phyloP scores from a whole-genome alignment of 768 basidiomycete species.

The Tulasnella calospora region DNA sequence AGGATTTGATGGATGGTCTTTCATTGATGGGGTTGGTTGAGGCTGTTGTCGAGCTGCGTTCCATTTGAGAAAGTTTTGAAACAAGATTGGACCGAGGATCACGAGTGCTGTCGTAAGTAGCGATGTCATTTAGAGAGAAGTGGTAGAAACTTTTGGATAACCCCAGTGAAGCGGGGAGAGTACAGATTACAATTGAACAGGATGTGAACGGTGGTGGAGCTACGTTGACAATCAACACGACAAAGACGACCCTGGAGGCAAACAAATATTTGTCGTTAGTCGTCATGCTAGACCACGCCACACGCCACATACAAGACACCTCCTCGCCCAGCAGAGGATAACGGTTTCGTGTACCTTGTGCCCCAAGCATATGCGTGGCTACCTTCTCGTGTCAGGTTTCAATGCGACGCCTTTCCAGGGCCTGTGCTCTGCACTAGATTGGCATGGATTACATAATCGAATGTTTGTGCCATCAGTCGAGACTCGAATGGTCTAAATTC shows the following conservation, averaged over 20 bases:
- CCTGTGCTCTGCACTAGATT: too few species aligned
- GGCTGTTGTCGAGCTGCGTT: background rate
- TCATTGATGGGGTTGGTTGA: background rate
- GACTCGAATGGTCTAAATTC: background rate
- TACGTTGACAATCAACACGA: background rate
- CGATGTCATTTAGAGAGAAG: background rate
- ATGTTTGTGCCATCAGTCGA: background rate
- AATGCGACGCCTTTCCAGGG: too few species aligned
- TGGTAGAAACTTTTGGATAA: background rate
- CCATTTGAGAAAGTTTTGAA: slow-evolving; percentile 10
- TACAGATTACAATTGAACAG: background rate
- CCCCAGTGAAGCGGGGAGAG: background rate
- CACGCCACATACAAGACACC: background rate
- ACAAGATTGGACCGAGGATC: background rate
- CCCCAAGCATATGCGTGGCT: too few species aligned
- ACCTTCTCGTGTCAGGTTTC: too few species aligned
- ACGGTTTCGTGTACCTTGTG: too few species aligned
- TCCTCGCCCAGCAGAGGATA: too few species aligned
- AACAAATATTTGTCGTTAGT: background rate
- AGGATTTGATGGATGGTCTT: background rate
- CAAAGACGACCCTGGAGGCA: background rate
- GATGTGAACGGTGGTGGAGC: background rate
- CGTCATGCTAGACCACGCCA: background rate
- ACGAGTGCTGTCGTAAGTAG: background rate
- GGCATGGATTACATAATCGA: background rate